These are phyloP conservation scores for Psilocybe tampanensis DNA, from an alignment of 768 basidiomycete species.

Conservation along the genomic window DNA sequence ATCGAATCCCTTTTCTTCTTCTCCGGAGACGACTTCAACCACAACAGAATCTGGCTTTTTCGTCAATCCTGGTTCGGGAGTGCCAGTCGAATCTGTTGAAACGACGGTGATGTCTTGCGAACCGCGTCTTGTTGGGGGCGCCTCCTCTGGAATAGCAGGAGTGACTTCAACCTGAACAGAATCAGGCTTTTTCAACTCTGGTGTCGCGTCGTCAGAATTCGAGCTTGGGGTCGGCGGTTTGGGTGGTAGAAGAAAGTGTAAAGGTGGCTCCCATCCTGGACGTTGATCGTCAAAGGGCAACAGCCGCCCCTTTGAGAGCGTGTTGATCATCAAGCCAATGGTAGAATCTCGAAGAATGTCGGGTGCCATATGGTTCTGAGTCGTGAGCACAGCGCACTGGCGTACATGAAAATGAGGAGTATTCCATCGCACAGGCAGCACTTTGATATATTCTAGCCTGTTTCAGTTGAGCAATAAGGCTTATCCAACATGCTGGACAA, in stretches of 20 bases:
- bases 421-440: neutral
- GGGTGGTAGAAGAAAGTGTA: neutral
- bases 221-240: neutral
- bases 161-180: neutral
- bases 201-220: neutral
- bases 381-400: neutral
- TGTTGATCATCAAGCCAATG: neutral
- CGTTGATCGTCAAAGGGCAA: neutral
- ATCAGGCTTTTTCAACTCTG: neutral
- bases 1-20: neutral
- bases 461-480: slow-evolving; percentile 1
- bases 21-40: neutral
- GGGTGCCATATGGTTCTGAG: too few relatives aligned
- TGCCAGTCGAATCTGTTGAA: neutral
- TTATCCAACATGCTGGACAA: neutral
- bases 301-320: neutral
- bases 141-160: neutral
- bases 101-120: neutral
- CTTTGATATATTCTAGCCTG: neutral
- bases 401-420: neutral
- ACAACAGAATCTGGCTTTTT: neutral
- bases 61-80: neutral
- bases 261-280: neutral
- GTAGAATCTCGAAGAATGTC: slow-evolving; percentile 1
- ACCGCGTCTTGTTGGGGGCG: neutral